Percentiles rank a stretch among this genome's conserved stretches.
Evolutionary conservation across 768 basidiomycete genomes (phyloP).

Genomic region (Tylopilus cervinicoccineus): DNA sequence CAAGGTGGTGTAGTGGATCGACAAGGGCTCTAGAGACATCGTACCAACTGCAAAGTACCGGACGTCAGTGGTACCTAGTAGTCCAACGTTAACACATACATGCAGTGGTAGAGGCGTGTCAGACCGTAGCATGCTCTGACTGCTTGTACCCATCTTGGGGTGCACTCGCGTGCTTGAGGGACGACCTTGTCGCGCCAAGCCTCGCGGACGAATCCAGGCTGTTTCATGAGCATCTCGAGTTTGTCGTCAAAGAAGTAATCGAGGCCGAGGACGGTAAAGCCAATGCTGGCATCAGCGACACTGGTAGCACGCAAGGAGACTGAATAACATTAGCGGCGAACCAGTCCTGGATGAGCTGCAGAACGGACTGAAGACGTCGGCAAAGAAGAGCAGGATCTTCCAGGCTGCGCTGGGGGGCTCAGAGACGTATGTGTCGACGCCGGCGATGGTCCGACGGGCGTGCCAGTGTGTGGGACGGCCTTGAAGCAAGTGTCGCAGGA

Average conservation of each 20-base stretch:
- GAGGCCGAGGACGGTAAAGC: constrained; percentile 53
- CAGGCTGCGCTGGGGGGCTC: constrained; percentile 32
- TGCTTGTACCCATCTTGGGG: constrained; percentile 50
- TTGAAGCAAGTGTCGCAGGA: constrained; percentile 51
- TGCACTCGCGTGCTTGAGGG: constrained; percentile 34
- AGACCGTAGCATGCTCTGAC: constrained; percentile 48
- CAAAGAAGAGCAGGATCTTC: constrained; percentile 53
- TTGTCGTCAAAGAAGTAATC: constrained; percentile 65
- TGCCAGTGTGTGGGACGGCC: constrained; percentile 50
- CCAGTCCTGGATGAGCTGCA: constrained; percentile 61
- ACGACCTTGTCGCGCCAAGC: constrained; percentile 41
- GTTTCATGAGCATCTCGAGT: constrained; percentile 36
- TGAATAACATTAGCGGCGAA: constrained; percentile 52
- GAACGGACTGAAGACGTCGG: constrained; percentile 59
- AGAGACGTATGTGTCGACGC: constrained; percentile 51
- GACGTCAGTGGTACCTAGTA: constrained; percentile 24
- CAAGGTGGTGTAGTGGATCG: background rate
- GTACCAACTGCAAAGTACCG: constrained; percentile 45
- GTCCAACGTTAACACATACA: background rate
- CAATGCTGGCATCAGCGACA: constrained; percentile 25
- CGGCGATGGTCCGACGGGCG: constrained; percentile 35
- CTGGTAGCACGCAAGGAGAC: background rate
- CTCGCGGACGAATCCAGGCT: constrained; percentile 34
- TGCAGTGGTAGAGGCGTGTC: constrained; percentile 8
- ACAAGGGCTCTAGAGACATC: background rate